Percentiles rank a stretch among this genome's conserved stretches.
Evolutionary conservation across 2,329 filamentous ascomycete genomes (phyloP).

Genomic region (Delphinella strobiligena): DNA sequence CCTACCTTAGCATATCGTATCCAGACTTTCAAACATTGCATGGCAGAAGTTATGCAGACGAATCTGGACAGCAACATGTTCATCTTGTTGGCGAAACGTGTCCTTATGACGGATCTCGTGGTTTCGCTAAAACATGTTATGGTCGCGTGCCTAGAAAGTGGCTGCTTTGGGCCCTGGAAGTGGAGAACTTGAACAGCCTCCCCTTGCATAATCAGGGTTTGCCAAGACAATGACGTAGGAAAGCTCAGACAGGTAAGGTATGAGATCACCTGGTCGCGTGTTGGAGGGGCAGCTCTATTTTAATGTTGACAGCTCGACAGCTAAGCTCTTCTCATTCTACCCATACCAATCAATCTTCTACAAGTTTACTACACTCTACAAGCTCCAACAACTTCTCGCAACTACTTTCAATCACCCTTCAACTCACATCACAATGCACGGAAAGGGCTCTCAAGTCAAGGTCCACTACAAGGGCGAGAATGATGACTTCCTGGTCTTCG

Average conservation of each 20-base stretch:
- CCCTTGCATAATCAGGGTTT: background rate
- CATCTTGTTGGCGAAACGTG: background rate
- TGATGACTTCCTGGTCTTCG: constrained; percentile 58
- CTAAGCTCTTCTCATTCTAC: background rate
- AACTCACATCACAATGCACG: constrained; percentile 33
- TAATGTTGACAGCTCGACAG: background rate
- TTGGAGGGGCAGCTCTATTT: background rate
- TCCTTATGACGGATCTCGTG: background rate
- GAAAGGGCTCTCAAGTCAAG: constrained; percentile 60
- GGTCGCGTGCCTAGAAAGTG: background rate
- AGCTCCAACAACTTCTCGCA: background rate
- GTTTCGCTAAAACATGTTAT: too few species aligned
- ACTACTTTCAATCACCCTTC: background rate
- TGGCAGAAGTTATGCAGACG: too few species aligned
- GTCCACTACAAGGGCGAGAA: constrained; percentile 71
- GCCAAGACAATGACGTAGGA: background rate
- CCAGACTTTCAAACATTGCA: too few species aligned
- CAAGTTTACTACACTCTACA: too few species aligned
- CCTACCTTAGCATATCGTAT: too few species aligned
- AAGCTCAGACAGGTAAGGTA: background rate
- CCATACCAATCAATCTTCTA: background rate
- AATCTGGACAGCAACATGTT: too few species aligned
- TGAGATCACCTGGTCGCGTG: background rate
- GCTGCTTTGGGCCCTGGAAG: too few species aligned
- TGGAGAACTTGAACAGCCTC: too few species aligned